Evolutionary conservation across 495 filamentous ascomycete species (phyloP).

Genomic region (Penicillium turbatum): DNA sequence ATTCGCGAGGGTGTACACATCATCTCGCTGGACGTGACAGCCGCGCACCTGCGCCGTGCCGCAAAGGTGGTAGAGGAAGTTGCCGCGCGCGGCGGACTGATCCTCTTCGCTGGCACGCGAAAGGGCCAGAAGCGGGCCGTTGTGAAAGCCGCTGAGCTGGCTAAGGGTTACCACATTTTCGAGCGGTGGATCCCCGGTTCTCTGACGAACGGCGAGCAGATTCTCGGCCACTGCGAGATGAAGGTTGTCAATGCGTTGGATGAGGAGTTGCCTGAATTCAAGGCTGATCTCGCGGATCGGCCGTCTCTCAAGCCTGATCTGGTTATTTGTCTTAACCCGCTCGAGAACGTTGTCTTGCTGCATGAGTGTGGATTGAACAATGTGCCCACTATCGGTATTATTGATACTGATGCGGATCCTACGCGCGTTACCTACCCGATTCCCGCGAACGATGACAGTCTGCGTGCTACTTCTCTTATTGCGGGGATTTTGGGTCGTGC

Average conservation of each 20-base stretch:
- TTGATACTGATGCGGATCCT: slow-evolving; percentile 91
- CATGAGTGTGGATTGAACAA: slow-evolving; percentile 85
- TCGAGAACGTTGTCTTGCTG: slow-evolving; percentile 85
- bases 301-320: slow-evolving; percentile 77
- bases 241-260: slow-evolving; percentile 72
- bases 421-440: slow-evolving; percentile 96
- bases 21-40: slow-evolving; percentile 82
- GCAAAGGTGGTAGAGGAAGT: slow-evolving; percentile 86
- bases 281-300: slow-evolving; percentile 56
- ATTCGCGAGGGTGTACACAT: slow-evolving; percentile 88
- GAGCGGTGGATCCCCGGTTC: slow-evolving; percentile 88
- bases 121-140: slow-evolving; percentile 72
- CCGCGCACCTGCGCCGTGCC: slow-evolving; percentile 82
- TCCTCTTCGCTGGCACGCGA: slow-evolving; percentile 88
- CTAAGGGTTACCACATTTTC: slow-evolving; percentile 82
- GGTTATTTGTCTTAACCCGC: slow-evolving; percentile 84
- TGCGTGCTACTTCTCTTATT: slow-evolving; percentile 76
- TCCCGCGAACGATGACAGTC: slow-evolving; percentile 93
- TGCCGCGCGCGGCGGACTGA: slow-evolving; percentile 72
- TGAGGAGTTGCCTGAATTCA: slow-evolving; percentile 57
- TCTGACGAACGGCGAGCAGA: slow-evolving; percentile 90
- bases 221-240: slow-evolving; percentile 60
- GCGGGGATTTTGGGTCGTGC: slow-evolving; percentile 81
- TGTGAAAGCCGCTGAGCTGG: slow-evolving; percentile 72
- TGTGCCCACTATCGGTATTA: slow-evolving; percentile 89